phyloP scores from a whole-genome alignment of 495 filamentous ascomycete genomes.

The Neurospora sp. region DNA sequence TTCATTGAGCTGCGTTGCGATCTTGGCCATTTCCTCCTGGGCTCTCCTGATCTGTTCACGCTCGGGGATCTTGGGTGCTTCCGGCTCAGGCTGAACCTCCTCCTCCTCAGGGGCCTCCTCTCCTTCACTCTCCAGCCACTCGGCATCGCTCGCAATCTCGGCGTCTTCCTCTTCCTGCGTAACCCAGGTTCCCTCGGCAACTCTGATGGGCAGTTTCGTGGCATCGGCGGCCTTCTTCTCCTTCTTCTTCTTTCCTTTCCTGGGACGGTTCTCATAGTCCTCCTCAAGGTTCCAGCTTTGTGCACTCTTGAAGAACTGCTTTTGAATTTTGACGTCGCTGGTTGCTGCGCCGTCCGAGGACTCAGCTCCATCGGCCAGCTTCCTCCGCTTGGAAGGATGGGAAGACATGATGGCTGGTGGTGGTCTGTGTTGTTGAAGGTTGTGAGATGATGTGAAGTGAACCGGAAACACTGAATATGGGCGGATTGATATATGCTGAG shows the following conservation, averaged over 20 bases:
- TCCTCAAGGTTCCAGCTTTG: constrained; percentile 79
- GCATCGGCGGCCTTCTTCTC: constrained; percentile 40
- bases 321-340: constrained; percentile 26
- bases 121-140: constrained; percentile 41
- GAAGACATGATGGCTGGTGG: constrained; percentile 22
- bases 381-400: constrained; percentile 34
- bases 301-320: constrained; percentile 35
- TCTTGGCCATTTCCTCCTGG: constrained; percentile 83
- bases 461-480: neutral
- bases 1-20: constrained; percentile 75
- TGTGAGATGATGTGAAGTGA: neutral
- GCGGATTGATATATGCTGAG: neutral
- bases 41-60: constrained; percentile 72
- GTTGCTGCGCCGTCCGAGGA: constrained; percentile 21
- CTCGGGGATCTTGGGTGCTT: constrained; percentile 53
- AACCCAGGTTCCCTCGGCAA: constrained; percentile 57
- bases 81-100: constrained; percentile 25
- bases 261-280: constrained; percentile 70
- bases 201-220: constrained; percentile 70
- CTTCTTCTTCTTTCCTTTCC: constrained; percentile 63
- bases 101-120: constrained; percentile 32
- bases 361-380: constrained; percentile 21
- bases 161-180: constrained; percentile 34
- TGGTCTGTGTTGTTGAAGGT: neutral
- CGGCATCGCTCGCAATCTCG: constrained; percentile 41